Evolutionary conservation across 1,284 basidiomycete genomes (phyloP).

Genomic region (Trichosporon sp.): DNA sequence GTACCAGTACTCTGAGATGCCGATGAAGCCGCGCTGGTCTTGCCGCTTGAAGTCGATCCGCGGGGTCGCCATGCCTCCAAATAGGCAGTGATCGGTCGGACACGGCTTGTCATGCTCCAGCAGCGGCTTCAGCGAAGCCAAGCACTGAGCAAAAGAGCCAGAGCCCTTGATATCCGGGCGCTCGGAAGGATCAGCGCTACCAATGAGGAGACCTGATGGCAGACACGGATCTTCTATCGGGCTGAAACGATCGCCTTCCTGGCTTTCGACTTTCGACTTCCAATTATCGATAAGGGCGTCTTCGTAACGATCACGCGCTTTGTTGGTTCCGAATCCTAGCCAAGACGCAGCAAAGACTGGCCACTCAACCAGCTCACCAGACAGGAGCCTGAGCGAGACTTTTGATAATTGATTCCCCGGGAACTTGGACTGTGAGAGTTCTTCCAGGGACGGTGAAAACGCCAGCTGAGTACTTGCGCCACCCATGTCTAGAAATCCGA

Average conservation of each 20-base stretch:
- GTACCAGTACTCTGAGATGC: constrained; percentile 99
- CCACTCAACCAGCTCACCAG: constrained; percentile 80
- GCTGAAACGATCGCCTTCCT: neutral
- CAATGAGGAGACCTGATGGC: constrained; percentile 61
- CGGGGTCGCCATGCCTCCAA: constrained; percentile 85
- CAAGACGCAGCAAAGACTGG: constrained; percentile 97
- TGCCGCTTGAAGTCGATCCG: constrained; percentile 83
- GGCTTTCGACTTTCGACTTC: constrained; percentile 17
- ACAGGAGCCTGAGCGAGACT: constrained; percentile 73
- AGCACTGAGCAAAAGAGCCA: constrained; percentile 82
- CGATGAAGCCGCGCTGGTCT: constrained; percentile 71
- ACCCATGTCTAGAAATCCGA: constrained; percentile 98
- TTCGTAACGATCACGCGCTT: constrained; percentile 86
- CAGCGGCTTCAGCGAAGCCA: constrained; percentile 66
- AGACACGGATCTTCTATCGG: constrained; percentile 71
- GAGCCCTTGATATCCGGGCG: constrained; percentile 71
- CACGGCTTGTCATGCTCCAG: constrained; percentile 84
- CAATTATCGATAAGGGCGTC: constrained; percentile 55
- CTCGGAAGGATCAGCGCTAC: constrained; percentile 53
- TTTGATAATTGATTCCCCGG: constrained; percentile 62
- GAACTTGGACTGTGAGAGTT: constrained; percentile 51
- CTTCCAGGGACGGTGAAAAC: constrained; percentile 62
- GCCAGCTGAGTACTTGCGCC: constrained; percentile 98
- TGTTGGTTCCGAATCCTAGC: constrained; percentile 96
- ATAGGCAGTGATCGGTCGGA: constrained; percentile 79